Conservation (phyloP, 2,329 filamentous ascomycete genomes). For the Fusarium keratoplasticum region DNA sequence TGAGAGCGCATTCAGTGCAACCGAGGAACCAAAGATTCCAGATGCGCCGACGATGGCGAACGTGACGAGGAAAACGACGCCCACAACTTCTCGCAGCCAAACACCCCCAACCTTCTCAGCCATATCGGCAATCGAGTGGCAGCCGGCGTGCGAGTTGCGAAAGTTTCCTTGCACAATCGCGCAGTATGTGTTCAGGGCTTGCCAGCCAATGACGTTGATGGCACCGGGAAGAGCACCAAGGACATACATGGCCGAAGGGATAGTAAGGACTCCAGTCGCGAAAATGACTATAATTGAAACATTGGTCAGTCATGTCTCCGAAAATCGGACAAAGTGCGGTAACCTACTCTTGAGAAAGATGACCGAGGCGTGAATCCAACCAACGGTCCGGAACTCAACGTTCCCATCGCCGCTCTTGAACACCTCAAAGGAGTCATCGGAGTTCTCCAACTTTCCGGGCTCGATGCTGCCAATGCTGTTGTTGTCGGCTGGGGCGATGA, state of each 20-base stretch:
- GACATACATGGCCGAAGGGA: conserved; percentile 56
- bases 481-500: conserved; percentile 15
- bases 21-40: conserved; percentile 56
- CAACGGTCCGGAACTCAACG: conserved; percentile 61
- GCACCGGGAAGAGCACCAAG: conserved; percentile 57
- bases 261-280: conserved; percentile 56
- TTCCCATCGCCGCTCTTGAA: conserved; percentile 57
- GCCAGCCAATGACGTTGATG: conserved; percentile 57
- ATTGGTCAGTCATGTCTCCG: neutral
- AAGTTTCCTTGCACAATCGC: conserved; percentile 55
- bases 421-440: conserved; percentile 53
- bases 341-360: conserved; percentile 58
- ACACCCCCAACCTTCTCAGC: conserved; percentile 65
- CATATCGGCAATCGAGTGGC: conserved; percentile 58
- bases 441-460: conserved; percentile 28
- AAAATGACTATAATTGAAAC: conserved; percentile 51
- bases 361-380: conserved; percentile 60
- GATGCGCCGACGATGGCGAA: conserved; percentile 67
- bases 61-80: conserved; percentile 67
- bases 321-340: neutral
- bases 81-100: conserved; percentile 63
- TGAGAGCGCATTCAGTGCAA: conserved; percentile 66
- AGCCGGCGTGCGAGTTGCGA: conserved; percentile 52
- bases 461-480: conserved; percentile 33
- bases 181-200: conserved; percentile 54